Conservation (phyloP, 2,329 filamentous ascomycete genomes). For the Davidsoniella virescens region DNA sequence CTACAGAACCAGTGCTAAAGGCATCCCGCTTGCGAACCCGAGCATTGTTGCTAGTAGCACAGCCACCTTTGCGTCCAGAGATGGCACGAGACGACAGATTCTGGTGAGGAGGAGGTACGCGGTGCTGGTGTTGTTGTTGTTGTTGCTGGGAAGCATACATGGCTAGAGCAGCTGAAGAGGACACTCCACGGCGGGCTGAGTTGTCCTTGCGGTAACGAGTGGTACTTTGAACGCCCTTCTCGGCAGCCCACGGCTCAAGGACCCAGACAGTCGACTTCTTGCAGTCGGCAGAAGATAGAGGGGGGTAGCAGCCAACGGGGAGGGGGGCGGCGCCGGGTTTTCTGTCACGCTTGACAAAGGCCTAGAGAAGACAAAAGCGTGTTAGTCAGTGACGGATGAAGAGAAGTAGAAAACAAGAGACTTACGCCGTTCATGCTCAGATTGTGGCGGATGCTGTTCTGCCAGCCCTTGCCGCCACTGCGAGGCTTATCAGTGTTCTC, state of each 20-base stretch:
- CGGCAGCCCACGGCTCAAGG: slow-evolving; percentile 52
- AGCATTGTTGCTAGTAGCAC: slow-evolving; percentile 17
- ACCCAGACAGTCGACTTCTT: slow-evolving; percentile 58
- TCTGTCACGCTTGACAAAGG: slow-evolving; percentile 27
- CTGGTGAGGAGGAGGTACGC: not conserved
- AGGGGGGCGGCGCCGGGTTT: slow-evolving; percentile 3
- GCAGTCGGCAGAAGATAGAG: slow-evolving; percentile 25
- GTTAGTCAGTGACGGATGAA: slow-evolving; percentile 6
- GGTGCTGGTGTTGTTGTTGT: no score
- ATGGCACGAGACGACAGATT: slow-evolving; percentile 18
- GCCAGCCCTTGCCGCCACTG: slow-evolving; percentile 59
- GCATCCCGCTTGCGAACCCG: slow-evolving; percentile 11
- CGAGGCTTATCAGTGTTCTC: slow-evolving; percentile 72
- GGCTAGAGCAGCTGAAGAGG: not conserved
- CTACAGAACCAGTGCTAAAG: not conserved
- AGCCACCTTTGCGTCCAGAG: slow-evolving; percentile 22
- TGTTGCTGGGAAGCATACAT: not conserved
- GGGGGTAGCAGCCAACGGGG: slow-evolving; percentile 15
- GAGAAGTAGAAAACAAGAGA: slow-evolving; percentile 3
- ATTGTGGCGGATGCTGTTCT: slow-evolving; percentile 91
- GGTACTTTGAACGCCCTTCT: slow-evolving; percentile 65
- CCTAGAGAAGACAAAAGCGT: slow-evolving; percentile 18
- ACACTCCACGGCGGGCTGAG: slow-evolving; percentile 16
- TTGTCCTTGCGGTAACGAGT: slow-evolving; percentile 54
- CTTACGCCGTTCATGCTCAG: slow-evolving; percentile 85